phyloP scores from a whole-genome alignment of 2,329 filamentous ascomycete species.

The Stagonosporopsis cucurbitacearum region DNA sequence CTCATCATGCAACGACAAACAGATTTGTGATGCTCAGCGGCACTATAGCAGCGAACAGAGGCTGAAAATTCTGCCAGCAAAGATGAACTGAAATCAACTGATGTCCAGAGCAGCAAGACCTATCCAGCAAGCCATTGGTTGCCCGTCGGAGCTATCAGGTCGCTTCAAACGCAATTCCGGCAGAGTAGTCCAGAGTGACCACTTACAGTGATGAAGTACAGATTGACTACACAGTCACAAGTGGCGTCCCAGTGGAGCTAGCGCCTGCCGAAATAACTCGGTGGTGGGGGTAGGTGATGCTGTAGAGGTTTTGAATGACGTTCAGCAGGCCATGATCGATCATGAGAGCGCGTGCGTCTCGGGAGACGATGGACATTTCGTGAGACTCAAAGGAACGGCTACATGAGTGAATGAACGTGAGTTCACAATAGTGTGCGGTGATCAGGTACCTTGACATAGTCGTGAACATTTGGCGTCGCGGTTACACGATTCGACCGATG shows the following conservation, averaged over 20 bases:
- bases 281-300: background rate
- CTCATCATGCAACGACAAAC: background rate
- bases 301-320: constrained; percentile 20
- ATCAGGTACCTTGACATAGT: background rate
- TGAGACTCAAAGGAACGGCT: background rate
- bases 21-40: background rate
- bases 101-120: constrained; percentile 21
- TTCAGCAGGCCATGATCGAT: constrained; percentile 21
- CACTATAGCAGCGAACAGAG: constrained; percentile 16
- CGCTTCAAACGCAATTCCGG: too few species aligned
- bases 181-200: background rate
- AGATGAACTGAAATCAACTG: constrained; percentile 24
- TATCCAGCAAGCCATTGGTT: background rate
- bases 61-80: constrained; percentile 16
- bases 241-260: background rate
- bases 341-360: constrained; percentile 16
- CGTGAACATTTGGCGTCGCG: background rate
- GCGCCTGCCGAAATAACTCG: background rate
- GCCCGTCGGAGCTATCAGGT: too few species aligned
- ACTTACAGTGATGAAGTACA: background rate
- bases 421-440: background rate
- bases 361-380: background rate
- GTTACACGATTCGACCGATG: constrained; percentile 1
- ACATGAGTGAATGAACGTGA: background rate
- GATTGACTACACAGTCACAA: background rate